Base-by-base conservation (phyloP, 257 asterid genomes). In the Mitragyna speciosa region DNA sequence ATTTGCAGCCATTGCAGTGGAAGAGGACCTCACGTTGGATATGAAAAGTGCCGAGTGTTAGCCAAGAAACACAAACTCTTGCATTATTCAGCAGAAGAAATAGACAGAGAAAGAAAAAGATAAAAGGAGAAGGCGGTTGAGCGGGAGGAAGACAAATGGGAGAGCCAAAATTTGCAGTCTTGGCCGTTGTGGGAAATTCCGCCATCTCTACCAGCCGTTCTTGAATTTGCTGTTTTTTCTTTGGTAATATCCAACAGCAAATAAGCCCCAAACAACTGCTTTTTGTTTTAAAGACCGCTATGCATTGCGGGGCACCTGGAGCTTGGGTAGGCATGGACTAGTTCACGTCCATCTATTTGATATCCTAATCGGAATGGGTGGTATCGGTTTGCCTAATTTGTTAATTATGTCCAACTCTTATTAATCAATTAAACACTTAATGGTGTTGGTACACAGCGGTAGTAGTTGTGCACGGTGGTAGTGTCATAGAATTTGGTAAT, bases 11-110 rank as follows among this genome's bases (percentile, higher is more conserved):
- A 22, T 49, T 20, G 78, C 73, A 48, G 72, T 45, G 26, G 79
- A 45, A 71, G 78, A 80, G 43, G 72, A 63, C 56, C 51, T 73
- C 83, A 80, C 61, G 26, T 30, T 63, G 73, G 43, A 36, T 51
- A 54, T 68, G 58, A 22, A 54, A 56, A 68, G 39, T 28, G 67
- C 17, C 61, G 31, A 76, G 24, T 4, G 8, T 76, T 20, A 39
- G 51, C 51, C 54, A 71, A 67, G 67, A 45, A 67, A 70, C 20
- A 76, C 7, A 24, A n/a, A 22, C 76, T 20, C 71, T 26, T 24
- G 45, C 45, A 76, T 64, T 22, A 58, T 19, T 24, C 33, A 28
- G 71, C 39, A 39, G 72, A 36, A 28, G 31, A n/a, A 26, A 39
- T 70, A 28, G 3, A 4, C 41, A 36, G 41, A 36, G 41, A 36